A percentile compares a stretch with the other conserved stretches of the same genome.
phyloP scores from a whole-genome alignment of 495 filamentous ascomycete species.

The Hypoxylon perforatum region DNA sequence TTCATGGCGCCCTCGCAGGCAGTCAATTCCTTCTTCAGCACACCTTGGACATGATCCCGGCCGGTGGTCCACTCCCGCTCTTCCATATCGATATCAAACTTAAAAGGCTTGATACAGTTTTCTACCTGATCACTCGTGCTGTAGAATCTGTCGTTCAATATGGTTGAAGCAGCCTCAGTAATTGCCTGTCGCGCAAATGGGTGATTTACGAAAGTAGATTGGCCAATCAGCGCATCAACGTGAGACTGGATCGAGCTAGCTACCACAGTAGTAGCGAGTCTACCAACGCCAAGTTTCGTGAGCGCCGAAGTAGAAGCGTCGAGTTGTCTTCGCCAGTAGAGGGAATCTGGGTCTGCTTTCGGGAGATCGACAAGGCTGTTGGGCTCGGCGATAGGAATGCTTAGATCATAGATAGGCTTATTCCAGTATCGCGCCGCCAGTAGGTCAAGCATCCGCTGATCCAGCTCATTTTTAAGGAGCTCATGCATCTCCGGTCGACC shows the following conservation, averaged over 20 bases:
- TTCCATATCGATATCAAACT: constrained; percentile 95
- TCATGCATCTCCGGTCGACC: constrained; percentile 88
- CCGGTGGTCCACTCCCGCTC: constrained; percentile 87
- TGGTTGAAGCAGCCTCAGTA: constrained; percentile 84
- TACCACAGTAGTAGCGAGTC: constrained; percentile 90
- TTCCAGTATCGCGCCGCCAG: constrained; percentile 98
- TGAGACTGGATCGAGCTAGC: constrained; percentile 87
- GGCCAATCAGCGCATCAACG: constrained; percentile 78
- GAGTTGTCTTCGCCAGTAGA: constrained; percentile 94
- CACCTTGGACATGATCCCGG: constrained; percentile 77
- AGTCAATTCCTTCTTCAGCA: constrained; percentile 84
- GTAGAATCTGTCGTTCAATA: constrained; percentile 94
- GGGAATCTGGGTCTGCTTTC: constrained; percentile 82
- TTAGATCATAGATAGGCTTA: constrained; percentile 84
- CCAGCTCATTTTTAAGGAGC: constrained; percentile 89
- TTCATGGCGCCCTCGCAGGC: constrained; percentile 84
- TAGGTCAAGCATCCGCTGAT: constrained; percentile 95
- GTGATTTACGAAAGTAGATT: constrained; percentile 86
- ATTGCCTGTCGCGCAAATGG: constrained; percentile 93
- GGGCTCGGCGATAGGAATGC: constrained; percentile 68
- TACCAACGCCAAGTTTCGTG: constrained; percentile 92
- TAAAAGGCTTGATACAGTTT: constrained; percentile 99
- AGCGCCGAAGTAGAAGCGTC: constrained; percentile 90
- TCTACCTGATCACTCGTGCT: constrained; percentile 98
- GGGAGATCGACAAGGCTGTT: constrained; percentile 81